These are phyloP conservation scores for Corylus heterophylla DNA, from an alignment of 306 rosid genomes.

Conservation along the genomic window DNA sequence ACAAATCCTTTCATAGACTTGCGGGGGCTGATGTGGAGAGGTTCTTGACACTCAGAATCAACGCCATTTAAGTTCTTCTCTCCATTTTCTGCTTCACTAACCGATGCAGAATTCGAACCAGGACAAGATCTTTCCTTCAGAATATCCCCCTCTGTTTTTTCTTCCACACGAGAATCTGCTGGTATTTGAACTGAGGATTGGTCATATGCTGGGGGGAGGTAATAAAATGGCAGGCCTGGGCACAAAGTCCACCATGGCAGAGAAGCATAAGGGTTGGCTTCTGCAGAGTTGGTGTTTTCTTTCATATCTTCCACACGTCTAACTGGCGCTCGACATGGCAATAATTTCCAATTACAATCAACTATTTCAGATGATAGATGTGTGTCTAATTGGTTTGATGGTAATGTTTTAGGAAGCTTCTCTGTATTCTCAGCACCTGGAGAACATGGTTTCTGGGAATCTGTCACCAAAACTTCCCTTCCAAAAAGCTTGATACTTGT, in stretches of 20 bases:
- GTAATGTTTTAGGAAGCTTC: slow-evolving; percentile 36
- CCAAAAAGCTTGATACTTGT: slow-evolving; percentile 83
- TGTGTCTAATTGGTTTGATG: slow-evolving; percentile 35
- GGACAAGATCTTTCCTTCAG: slow-evolving; percentile 50
- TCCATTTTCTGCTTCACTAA: slow-evolving; percentile 34
- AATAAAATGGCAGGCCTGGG: slow-evolving; percentile 42
- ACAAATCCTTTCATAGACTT: slow-evolving; percentile 66
- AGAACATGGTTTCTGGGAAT: slow-evolving; percentile 30
- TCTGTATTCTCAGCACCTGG: slow-evolving; percentile 37
- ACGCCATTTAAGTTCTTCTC: slow-evolving; percentile 44
- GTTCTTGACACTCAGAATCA: slow-evolving; percentile 37
- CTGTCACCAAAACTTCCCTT: slow-evolving; percentile 57
- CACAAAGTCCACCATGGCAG: slow-evolving; percentile 46
- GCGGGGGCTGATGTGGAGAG: slow-evolving; percentile 22
- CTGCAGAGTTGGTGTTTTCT: slow-evolving; percentile 23
- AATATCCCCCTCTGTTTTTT: slow-evolving; percentile 33
- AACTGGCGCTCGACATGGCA: slow-evolving; percentile 28
- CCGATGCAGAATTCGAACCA: slow-evolving; percentile 54
- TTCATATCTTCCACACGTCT: slow-evolving; percentile 28
- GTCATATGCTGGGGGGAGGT: slow-evolving; percentile 24
- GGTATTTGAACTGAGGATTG: slow-evolving; percentile 31
- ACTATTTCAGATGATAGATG: slow-evolving; percentile 48
- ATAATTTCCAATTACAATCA: slow-evolving; percentile 25
- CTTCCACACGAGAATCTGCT: slow-evolving; percentile 32
- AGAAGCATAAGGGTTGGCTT: slow-evolving; percentile 26